A percentile compares a stretch with the other conserved stretches of the same genome.
phyloP scores from a whole-genome alignment of 345 rosid species.

The Linum trigynum region DNA sequence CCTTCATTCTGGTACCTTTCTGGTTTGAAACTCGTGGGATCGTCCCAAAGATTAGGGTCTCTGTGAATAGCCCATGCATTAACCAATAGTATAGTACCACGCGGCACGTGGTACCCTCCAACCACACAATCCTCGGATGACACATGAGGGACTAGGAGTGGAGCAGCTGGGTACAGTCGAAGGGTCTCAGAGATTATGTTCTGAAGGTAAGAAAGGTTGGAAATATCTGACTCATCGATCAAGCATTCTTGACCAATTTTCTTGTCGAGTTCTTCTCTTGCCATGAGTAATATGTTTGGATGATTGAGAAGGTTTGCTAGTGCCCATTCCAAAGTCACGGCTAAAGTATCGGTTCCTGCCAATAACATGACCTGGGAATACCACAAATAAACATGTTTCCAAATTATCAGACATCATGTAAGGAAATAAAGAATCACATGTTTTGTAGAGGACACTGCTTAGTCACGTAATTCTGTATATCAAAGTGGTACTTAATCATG shows the following conservation, averaged over 20 bases:
- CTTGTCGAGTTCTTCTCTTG: background rate
- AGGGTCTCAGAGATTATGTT: background rate
- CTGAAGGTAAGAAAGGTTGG: background rate
- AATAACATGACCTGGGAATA: background rate
- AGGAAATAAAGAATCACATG: too few relatives aligned
- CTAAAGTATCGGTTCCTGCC: background rate
- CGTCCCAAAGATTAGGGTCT: too few relatives aligned
- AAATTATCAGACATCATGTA: too few relatives aligned
- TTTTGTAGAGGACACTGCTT: too few relatives aligned
- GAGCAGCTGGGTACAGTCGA: background rate
- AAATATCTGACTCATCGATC: background rate
- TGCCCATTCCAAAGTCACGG: slow-evolving; percentile 10
- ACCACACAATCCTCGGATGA: background rate
- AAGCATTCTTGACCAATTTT: background rate
- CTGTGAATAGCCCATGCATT: too few relatives aligned
- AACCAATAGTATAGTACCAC: too few relatives aligned
- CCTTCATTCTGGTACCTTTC: background rate
- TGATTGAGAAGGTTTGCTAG: background rate
- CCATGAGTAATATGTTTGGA: background rate
- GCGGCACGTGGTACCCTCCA: too few relatives aligned
- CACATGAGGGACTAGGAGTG: background rate
- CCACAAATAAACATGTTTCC: too few relatives aligned
- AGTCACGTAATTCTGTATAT: too few relatives aligned
- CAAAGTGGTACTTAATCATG: too few relatives aligned
- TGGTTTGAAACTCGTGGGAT: background rate